Evolutionary conservation across 495 filamentous ascomycete genomes (phyloP), one percentile per base, ranked within the genome.

Genomic region (Neurospora sp.): DNA sequence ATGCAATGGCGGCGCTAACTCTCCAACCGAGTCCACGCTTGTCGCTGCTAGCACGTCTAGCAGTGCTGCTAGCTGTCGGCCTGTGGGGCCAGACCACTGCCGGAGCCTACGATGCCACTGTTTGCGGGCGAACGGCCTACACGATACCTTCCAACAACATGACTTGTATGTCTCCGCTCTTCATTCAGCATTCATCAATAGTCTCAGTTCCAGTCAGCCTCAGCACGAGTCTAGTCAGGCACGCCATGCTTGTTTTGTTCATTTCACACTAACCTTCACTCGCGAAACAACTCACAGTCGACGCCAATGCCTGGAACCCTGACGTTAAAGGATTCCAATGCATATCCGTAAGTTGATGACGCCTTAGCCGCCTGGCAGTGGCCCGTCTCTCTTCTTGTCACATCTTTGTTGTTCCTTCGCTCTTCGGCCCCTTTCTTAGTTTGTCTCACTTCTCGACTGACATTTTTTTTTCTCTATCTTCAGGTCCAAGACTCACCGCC

Each of bases 221-320:
- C 54, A 62, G 23, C 27, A 1, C 54, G 27, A 9, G 54, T 66
- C 27, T 66, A 66, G 54, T 66, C 54, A 37, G 54, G 54, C 54
- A 66, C 54, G 54, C 54, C 54, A 66, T 66, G 5, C 54, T 66
- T 18, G 54, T 31, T 66, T 66, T 12, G 23, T 66, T 35, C 31
- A 66, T 6, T 66, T 66, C 54, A 18, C 14, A 66, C 54, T 66
- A 66, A 66, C 27, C 54, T 66, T 66, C 27, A 8, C 23, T 54
- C 20, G 46, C 12, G 12, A 62, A 31, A 14, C 27, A 35, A 16
- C 14, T 46, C 23, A 44, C 72, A 77, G 76, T 76, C 71, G 73
- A 76, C 40, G 74, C 79, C n/a, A 77, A 81, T 23, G 79, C 79
- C 35, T 81, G 79, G 79, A 79, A 79, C 73, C 73, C 78, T 31